phyloP scores from a whole-genome alignment of 2,329 filamentous ascomycete species.

The Diaporthe sp. region DNA sequence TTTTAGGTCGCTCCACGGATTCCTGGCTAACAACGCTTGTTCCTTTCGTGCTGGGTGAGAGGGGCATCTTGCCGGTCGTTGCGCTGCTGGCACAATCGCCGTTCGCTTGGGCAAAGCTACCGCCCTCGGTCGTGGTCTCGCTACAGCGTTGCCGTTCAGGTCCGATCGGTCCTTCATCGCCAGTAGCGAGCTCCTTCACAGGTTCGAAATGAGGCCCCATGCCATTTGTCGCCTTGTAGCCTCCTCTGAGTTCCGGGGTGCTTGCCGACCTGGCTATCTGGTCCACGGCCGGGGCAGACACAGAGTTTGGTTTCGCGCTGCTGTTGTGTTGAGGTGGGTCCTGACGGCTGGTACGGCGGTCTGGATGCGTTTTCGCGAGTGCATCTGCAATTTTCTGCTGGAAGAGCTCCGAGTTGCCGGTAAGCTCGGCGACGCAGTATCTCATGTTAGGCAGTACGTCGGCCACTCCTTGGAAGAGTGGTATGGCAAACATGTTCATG shows the following conservation, averaged over 20 bases:
- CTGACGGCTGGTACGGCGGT: constrained; percentile 42
- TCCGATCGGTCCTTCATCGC: constrained; percentile 53
- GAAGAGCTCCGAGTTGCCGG: constrained; percentile 81
- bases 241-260: constrained; percentile 45
- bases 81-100: constrained; percentile 73
- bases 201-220: constrained; percentile 56
- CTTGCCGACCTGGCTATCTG: constrained; percentile 44
- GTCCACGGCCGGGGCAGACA: constrained; percentile 33
- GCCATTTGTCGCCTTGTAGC: constrained; percentile 57
- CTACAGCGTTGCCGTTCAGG: constrained; percentile 64
- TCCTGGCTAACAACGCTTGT: constrained; percentile 73
- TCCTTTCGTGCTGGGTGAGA: constrained; percentile 73
- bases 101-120: constrained; percentile 62
- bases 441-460: constrained; percentile 87
- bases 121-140: constrained; percentile 71
- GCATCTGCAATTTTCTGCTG: constrained; percentile 74
- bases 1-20: constrained; percentile 61
- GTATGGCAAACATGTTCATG: constrained; percentile 95
- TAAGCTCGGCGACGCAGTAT: constrained; percentile 86
- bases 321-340: background rate
- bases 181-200: constrained; percentile 57
- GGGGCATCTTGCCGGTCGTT: constrained; percentile 71
- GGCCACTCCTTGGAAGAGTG: constrained; percentile 88
- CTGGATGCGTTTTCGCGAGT: constrained; percentile 60
- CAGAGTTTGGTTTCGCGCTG: background rate